Base-by-base conservation (phyloP, 352 stramenopile species). In the Pythium grandisporangium region DNA sequence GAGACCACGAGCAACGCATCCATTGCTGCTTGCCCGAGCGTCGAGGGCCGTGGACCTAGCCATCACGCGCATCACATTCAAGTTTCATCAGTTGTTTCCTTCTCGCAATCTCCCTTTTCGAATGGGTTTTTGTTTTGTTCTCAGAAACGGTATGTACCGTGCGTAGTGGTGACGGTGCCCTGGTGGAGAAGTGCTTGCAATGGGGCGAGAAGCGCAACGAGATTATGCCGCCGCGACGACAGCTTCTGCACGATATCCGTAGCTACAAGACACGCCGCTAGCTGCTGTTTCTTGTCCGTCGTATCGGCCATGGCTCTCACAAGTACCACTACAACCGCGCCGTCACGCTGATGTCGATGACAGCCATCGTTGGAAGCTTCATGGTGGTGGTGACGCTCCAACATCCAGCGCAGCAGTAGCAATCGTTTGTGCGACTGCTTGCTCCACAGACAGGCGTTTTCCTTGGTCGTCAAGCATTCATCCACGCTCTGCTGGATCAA, bases 181-280 rank as follows among this genome's bases (percentile, higher is more conserved):
- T 6, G 27, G 1, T 30, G 11, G n/a, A 51, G 29, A 12, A 51
- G 38, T 23, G 22, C 17, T 38, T 55, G 5, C 22, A 47, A 21
- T 10, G 32, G 23, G 8, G 37, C 37, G 6, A 49, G 16, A 0
- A 63, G 30, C 2, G 45, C 23, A 19, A 7, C 22, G n/a, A 35
- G 38, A 10, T 37, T 17, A 1, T 32, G 16, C 6, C 8, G n/a
- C 3, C 14, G 4, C 42, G 39, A 23, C 19, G 40, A 61, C 34
- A 53, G 48, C n/a, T 47, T 51, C 39, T 80, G 70, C 5, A 80
- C 32, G 6, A 89, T 38, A 45, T 86, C 75, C 40, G 84, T 83
- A 14, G 82, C 30, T 16, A 69, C 61, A 14, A 86, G 63, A 44
- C 63, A 71, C 17, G 58, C 59, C n/a, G 64, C 42, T 30, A 89